Percentiles rank a stretch among this genome's conserved stretches.
These are phyloP conservation scores for Penicillium sumatraense DNA, from an alignment of 2,329 filamentous ascomycete species.

Conservation along the genomic window DNA sequence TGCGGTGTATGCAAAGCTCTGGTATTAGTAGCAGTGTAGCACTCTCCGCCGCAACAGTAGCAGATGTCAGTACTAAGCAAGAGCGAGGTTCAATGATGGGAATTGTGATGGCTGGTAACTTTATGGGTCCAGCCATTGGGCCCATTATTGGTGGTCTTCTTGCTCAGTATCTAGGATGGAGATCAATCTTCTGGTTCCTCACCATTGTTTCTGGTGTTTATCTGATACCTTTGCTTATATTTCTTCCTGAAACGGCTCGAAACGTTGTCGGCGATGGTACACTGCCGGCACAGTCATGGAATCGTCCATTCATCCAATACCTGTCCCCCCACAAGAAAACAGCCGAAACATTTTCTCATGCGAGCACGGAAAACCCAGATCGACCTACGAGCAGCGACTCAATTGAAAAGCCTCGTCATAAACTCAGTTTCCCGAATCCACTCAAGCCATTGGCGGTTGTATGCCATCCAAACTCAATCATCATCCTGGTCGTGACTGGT, in stretches of 20 bases:
- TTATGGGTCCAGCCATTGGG: conserved; percentile 53
- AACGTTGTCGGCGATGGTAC: conserved; percentile 34
- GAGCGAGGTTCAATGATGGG: conserved; percentile 51
- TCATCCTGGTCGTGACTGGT: conserved; percentile 27
- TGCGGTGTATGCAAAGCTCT: conserved; percentile 50
- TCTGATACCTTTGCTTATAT: conserved; percentile 40
- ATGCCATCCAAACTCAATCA: conserved; percentile 35
- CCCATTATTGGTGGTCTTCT: conserved; percentile 56
- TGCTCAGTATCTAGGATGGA: conserved; percentile 42
- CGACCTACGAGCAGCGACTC: conserved; percentile 4
- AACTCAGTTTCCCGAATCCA: conserved; percentile 21
- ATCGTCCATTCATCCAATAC: conserved; percentile 12
- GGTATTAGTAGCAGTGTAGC: conserved; percentile 48
- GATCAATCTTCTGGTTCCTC: conserved; percentile 49
- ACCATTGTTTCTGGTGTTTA: conserved; percentile 40
- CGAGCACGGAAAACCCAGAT: background rate
- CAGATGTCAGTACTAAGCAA: conserved; percentile 45
- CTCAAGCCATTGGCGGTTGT: conserved; percentile 32
- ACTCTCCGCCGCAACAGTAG: conserved; percentile 45
- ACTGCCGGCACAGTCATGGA: conserved; percentile 19
- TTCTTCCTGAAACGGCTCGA: conserved; percentile 34
- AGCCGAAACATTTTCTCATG: background rate
- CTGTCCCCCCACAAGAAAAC: background rate
- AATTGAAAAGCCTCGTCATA: conserved; percentile 10
- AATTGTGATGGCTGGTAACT: conserved; percentile 32